Evolutionary conservation across 139 green algal genomes (phyloP), one percentile per base, ranked within the genome.

Genomic region (Volvox reticuliferus): DNA sequence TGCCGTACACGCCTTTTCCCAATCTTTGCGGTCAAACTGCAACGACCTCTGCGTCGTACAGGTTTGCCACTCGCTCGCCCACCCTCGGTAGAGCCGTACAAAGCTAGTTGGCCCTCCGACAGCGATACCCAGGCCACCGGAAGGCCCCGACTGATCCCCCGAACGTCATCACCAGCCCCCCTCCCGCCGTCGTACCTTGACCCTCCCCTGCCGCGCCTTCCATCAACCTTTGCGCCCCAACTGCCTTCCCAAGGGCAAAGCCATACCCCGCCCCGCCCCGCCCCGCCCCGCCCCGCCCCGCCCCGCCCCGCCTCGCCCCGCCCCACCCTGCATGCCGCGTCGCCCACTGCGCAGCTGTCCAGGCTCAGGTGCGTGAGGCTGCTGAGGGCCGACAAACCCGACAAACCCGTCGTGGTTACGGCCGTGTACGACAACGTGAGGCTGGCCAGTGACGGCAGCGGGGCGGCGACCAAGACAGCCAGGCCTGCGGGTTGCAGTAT

Each of bases 381-480:
- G 28, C 62, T 82, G 17, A 89, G 69, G 0, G 85, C 37, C 18
- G 37, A 50, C 18, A 89, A 36, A 1, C 85, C 69, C n/a, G 69
- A 50, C 28, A 89, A 44, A 32, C 85, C 85, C 22, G 18, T 55
- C 17, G 69, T 73, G n/a, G 69, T 62, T 28, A 89, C 69, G 28
- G 21, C 85, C 19, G 85, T 89, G 85, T 89, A 89, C 32, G 85
- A 63, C n/a, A 89, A 50, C 28, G 69, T 67, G 5, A 89, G 69
- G 22, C 32, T 69, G 69, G 44, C 28, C 20, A 89, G 37, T 0
- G 37, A 33, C 2, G 85, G 0, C 26, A 88, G 24, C 19, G 21
- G 24, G n/a, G 44, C 35, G 67, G 24, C 67, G 67, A 26, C 22
- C 6, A 88, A 67, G 13, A 68, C 32, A 35, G 33, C 20, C 12